Evolutionary conservation across 2,329 filamentous ascomycete genomes (phyloP), one percentile per base, ranked within the genome.

Genomic region (Talaromyces sp.): DNA sequence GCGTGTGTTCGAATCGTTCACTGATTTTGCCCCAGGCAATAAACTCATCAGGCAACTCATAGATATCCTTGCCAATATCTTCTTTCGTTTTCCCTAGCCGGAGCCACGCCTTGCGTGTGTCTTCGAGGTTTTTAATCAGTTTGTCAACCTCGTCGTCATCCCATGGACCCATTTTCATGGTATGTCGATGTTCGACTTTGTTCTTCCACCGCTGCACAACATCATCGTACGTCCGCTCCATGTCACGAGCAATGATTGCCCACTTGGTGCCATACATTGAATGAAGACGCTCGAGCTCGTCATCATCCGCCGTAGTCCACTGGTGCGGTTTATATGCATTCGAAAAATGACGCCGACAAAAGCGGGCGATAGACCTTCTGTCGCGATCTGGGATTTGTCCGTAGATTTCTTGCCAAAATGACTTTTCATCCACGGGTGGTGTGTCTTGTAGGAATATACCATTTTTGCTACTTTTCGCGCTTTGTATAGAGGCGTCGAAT

Each of bases 131-230:
- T 4, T 72, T 59, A 19, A 73, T 66, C n/a, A 81, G 70, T 9
- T 62, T 59, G 4, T 47, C 57, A 5, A 72, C 59, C 66, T 81
- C 79, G 1, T 73, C 69, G n/a, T 69, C 70, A 2, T 70, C 72
- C 79, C 79, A 81, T 17, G 71, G 61, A 0, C 79, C 79, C 17
- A 60, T 65, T 6, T 72, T 74, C 72, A 76, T 75, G 8, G 73
- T 78, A 8, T 59, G 66, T 3, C 75, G 73, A 65, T 79, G 74
- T 64, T 78, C 72, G 5, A 81, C 72, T 49, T 73, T 73, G 62
- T 81, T 80, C 61, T 78, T 77, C 78, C 79, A 81, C 41, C 79
- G 70, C 66, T 80, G 79, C 5, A 74, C 74, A 22, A 81, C 78
- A 65, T 80, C 77, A 62, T 81, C 79, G 27, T 74, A 72, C 15